Percentiles rank a stretch among this genome's conserved stretches.
These are phyloP conservation scores for Sclerotiophoma versabilis DNA, from an alignment of 2,329 filamentous ascomycete species.

Conservation along the genomic window DNA sequence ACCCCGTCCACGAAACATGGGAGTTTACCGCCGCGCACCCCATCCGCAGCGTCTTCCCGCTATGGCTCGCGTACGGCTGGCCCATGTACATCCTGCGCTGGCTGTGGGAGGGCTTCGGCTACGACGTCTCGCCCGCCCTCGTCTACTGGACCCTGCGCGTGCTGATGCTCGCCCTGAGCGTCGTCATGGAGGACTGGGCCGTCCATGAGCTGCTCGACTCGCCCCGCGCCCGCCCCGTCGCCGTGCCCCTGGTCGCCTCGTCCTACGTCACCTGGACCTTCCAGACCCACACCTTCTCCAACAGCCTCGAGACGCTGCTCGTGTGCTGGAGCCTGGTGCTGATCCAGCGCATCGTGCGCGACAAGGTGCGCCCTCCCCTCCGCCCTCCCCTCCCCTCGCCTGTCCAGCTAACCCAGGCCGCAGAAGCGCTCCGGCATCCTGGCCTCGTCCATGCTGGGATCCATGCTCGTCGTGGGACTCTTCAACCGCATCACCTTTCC, in stretches of 20 bases:
- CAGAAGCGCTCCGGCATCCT: conserved; percentile 78
- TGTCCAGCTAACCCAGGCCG: conserved; percentile 43
- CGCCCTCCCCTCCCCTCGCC: conserved; percentile 34
- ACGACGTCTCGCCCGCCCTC: conserved; percentile 79
- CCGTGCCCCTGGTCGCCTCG: conserved; percentile 85
- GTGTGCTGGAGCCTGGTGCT: conserved; percentile 94
- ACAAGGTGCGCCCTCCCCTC: conserved; percentile 65
- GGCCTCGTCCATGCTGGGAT: conserved; percentile 78
- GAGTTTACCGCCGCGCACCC: conserved; percentile 90
- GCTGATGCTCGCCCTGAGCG: conserved; percentile 93
- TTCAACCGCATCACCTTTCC: conserved; percentile 99
- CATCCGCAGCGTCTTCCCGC: conserved; percentile 92
- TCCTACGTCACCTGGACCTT: conserved; percentile 99
- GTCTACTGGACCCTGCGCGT: conserved; percentile 90
- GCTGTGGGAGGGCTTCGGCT: conserved; percentile 87
- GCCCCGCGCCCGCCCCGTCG: conserved; percentile 72
- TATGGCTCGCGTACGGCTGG: conserved; percentile 94
- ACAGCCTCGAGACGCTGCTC: conserved; percentile 91
- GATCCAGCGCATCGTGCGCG: conserved; percentile 82
- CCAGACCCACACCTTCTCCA: conserved; percentile 98
- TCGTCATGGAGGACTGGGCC: conserved; percentile 97
- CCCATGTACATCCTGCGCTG: conserved; percentile 93
- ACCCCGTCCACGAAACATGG: conserved; percentile 90
- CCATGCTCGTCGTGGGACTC: conserved; percentile 81
- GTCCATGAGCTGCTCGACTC: conserved; percentile 87